Percentiles rank a stretch among this genome's conserved stretches.
Conservation (phyloP, 768 basidiomycete genomes). For the Podaxis pistillaris region DNA sequence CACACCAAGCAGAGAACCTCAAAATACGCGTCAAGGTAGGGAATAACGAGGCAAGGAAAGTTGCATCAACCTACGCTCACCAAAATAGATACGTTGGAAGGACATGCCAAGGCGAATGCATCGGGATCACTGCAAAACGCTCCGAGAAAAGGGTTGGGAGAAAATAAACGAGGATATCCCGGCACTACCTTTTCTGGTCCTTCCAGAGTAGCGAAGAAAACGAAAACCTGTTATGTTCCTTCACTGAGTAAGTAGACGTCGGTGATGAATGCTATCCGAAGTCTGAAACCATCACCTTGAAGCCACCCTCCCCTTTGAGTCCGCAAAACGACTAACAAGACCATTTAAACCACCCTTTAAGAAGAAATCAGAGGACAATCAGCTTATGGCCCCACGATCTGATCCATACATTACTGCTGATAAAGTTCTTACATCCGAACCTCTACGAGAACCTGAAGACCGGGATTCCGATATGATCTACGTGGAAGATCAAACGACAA, state of each 20-base stretch:
- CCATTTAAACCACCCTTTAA: slow-evolving; percentile 46
- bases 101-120: background rate
- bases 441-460: background rate
- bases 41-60: background rate
- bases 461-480: background rate
- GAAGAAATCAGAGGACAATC: background rate
- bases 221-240: slow-evolving; percentile 29
- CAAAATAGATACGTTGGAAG: background rate
- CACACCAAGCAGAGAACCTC: slow-evolving; percentile 30
- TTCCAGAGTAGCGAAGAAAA: slow-evolving; percentile 27
- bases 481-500: background rate
- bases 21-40: background rate
- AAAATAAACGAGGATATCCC: slow-evolving; percentile 11
- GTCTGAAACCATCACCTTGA: background rate
- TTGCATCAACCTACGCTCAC: background rate
- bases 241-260: slow-evolving; percentile 28
- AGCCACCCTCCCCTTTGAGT: slow-evolving; percentile 48
- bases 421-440: background rate
- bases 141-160: background rate
- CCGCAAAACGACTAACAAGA: slow-evolving; percentile 40
- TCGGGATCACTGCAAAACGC: too few species aligned
- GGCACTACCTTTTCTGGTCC: slow-evolving; percentile 10
- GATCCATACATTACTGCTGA: background rate
- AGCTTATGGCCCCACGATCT: background rate
- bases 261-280: background rate